These are phyloP conservation scores for Capniomyces stellatus DNA, from an alignment of 371 early-diverging fungal species.

Conservation along the genomic window DNA sequence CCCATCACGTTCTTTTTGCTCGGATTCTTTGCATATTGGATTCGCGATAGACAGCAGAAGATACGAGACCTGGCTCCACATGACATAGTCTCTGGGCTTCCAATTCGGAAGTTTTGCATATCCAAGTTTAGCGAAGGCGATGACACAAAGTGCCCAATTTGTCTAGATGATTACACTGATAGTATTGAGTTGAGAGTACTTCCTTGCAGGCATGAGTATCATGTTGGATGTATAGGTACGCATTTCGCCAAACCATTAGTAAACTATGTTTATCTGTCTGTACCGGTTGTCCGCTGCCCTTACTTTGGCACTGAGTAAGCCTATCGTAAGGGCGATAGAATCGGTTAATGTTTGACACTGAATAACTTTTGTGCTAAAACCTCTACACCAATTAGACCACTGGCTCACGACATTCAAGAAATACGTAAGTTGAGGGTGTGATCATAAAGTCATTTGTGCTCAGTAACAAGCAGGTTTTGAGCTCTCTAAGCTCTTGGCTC, in stretches of 20 bases:
- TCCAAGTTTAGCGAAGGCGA: slow-evolving; percentile 33
- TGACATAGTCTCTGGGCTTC: slow-evolving; percentile 39
- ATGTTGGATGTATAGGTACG: slow-evolving; percentile 61
- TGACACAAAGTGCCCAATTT: slow-evolving; percentile 75
- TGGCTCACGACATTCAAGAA: slow-evolving; percentile 59
- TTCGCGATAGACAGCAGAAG: slow-evolving; percentile 36
- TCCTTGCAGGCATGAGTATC: slow-evolving; percentile 83
- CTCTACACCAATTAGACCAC: slow-evolving; percentile 19
- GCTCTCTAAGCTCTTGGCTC: too few relatives aligned
- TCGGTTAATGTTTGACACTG: background rate
- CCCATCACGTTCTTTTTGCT: background rate
- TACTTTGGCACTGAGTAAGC: too few relatives aligned
- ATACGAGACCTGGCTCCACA: slow-evolving; percentile 42
- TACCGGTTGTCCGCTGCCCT: too few relatives aligned
- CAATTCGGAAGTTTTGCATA: slow-evolving; percentile 33
- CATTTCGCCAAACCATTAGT: background rate
- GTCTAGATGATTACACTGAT: slow-evolving; percentile 72
- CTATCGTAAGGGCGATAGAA: too few relatives aligned
- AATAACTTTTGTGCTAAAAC: background rate
- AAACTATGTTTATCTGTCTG: background rate
- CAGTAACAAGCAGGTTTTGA: too few relatives aligned
- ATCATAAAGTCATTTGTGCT: too few relatives aligned
- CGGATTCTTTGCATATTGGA: slow-evolving; percentile 23
- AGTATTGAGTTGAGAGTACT: slow-evolving; percentile 60
- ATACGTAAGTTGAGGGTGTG: background rate